Percentiles rank a stretch among this genome's conserved stretches.
Evolutionary conservation across 768 basidiomycete species (phyloP).

Genomic region (Saitozyma sp.): DNA sequence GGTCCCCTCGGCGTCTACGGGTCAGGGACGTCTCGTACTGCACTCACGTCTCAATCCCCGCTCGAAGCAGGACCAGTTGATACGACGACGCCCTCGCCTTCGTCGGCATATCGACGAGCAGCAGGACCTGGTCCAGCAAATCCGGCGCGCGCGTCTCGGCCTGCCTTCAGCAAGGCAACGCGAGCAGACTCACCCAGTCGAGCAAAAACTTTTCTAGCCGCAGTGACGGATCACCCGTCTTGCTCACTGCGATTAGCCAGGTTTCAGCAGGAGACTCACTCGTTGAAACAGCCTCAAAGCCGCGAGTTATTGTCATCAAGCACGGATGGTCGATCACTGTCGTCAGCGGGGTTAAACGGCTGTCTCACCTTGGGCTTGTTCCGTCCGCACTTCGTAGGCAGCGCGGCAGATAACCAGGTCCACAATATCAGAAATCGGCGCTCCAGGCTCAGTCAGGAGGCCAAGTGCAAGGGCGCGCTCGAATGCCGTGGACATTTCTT

Average conservation of each 20-base stretch:
- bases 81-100: slow-evolving; percentile 29
- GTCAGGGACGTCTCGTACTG: too few species aligned
- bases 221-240: slow-evolving; percentile 70
- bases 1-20: slow-evolving; percentile 33
- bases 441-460: slow-evolving; percentile 15
- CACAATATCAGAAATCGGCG: slow-evolving; percentile 16
- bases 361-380: slow-evolving; percentile 8
- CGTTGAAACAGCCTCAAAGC: slow-evolving; percentile 23
- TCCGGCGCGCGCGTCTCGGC: slow-evolving; percentile 22
- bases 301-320: slow-evolving; percentile 24
- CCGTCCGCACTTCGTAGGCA: slow-evolving; percentile 20
- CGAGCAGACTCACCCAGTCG: slow-evolving; percentile 53
- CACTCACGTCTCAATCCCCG: slow-evolving; percentile 20
- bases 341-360: background rate
- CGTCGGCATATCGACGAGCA: slow-evolving; percentile 47
- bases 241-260: slow-evolving; percentile 57
- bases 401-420: slow-evolving; percentile 27
- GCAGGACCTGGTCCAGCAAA: slow-evolving; percentile 56
- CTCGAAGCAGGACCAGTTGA: slow-evolving; percentile 27
- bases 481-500: slow-evolving; percentile 16
- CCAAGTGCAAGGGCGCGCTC: slow-evolving; percentile 29
- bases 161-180: too few species aligned
- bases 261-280: slow-evolving; percentile 19
- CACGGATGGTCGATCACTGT: slow-evolving; percentile 23
- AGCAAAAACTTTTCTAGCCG: slow-evolving; percentile 81